These are phyloP conservation scores for Beauveria pseudobassiana DNA, from an alignment of 2,329 filamentous ascomycete species.

Conservation along the genomic window DNA sequence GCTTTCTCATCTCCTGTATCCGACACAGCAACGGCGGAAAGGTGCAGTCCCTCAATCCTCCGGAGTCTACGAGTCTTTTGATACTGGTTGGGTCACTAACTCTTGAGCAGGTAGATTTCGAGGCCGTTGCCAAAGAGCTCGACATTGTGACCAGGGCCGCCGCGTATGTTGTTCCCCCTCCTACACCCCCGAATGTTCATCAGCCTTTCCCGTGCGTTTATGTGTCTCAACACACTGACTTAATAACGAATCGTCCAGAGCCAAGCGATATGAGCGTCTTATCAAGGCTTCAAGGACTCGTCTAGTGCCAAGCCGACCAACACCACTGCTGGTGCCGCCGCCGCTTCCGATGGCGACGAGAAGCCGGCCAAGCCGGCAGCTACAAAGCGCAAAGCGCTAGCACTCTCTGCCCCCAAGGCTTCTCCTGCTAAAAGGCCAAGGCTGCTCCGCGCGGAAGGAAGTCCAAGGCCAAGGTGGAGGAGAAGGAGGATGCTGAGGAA, in stretches of 20 bases:
- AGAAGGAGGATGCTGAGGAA: constrained; percentile 14
- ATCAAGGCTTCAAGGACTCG: constrained; percentile 47
- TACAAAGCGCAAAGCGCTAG: constrained; percentile 9
- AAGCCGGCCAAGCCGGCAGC: background rate
- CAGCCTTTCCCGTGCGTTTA: too few relatives aligned
- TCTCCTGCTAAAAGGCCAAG: constrained; percentile 21
- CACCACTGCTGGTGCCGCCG: constrained; percentile 11
- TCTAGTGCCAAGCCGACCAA: constrained; percentile 3
- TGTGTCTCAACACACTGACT: background rate
- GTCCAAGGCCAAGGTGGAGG: constrained; percentile 13
- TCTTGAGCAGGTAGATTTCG: constrained; percentile 52
- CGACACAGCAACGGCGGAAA: constrained; percentile 51
- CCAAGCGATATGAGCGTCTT: constrained; percentile 61
- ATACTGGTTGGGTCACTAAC: background rate
- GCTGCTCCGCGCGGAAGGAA: constrained; percentile 15
- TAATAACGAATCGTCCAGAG: constrained; percentile 31
- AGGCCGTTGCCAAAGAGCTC: constrained; percentile 55
- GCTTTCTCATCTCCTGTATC: constrained; percentile 61
- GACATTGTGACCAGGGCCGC: constrained; percentile 58
- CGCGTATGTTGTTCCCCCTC: constrained; percentile 46
- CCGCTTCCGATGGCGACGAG: constrained; percentile 6
- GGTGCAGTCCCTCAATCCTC: constrained; percentile 29
- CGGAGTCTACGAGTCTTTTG: too few relatives aligned
- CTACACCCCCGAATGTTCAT: too few relatives aligned
- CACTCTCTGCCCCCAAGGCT: constrained; percentile 14